Evolutionary conservation across 768 basidiomycete species (phyloP).

Genomic region (Leccinum aurantiacum): DNA sequence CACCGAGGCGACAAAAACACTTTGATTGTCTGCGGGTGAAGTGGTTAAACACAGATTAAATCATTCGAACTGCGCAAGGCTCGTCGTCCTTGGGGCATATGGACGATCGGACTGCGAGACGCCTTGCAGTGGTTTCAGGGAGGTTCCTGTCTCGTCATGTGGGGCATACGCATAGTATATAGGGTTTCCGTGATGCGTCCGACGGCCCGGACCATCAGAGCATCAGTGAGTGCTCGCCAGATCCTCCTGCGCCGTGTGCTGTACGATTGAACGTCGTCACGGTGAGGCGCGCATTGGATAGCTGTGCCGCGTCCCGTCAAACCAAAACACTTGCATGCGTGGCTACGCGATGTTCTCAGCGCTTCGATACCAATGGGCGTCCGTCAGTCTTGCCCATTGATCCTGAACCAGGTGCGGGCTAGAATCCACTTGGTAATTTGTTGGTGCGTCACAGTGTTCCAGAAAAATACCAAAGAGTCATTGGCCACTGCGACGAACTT

Average conservation of each 20-base stretch:
- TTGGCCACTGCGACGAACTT: neutral
- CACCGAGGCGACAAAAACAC: neutral
- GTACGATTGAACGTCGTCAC: neutral
- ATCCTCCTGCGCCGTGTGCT: neutral
- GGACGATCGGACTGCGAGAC: neutral
- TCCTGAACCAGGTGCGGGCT: neutral
- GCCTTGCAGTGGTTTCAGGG: neutral
- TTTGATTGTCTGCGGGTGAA: neutral
- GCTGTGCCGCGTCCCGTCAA: neutral
- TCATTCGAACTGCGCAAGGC: neutral
- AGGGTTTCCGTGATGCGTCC: neutral
- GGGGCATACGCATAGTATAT: neutral
- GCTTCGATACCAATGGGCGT: neutral
- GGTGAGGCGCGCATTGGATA: no score
- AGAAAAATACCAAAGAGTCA: neutral
- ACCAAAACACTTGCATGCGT: neutral
- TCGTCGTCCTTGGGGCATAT: neutral
- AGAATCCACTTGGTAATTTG: neutral
- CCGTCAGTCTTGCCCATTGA: neutral
- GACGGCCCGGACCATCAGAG: neutral
- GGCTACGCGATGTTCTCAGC: no score
- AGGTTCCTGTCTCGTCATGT: conserved; percentile 1
- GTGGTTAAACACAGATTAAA: neutral
- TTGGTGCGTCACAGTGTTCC: neutral
- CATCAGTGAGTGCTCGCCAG: neutral